phyloP scores from a whole-genome alignment of 768 basidiomycete species.

The Asterophora parasitica region DNA sequence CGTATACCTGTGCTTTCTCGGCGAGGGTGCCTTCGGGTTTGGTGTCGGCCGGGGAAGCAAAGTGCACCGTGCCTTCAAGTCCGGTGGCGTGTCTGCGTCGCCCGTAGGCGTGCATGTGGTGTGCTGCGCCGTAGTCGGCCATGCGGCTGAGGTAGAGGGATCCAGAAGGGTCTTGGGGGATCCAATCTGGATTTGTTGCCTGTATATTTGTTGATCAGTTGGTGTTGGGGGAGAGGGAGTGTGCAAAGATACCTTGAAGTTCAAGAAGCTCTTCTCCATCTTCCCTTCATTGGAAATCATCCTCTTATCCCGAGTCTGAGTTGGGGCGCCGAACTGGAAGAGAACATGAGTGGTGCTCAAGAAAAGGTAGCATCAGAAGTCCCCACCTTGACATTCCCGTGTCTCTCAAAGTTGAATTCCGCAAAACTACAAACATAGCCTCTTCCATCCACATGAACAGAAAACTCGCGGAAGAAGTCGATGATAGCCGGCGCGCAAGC shows the following conservation, averaged over 20 bases:
- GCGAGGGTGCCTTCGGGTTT: constrained; percentile 31
- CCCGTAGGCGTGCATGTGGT: constrained; percentile 33
- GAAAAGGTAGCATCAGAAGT: background rate
- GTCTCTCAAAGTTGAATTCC: constrained; percentile 94
- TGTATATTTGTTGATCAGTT: constrained; percentile 20
- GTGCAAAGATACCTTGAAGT: constrained; percentile 63
- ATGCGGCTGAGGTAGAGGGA: constrained; percentile 88
- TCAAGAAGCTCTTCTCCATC: constrained; percentile 98
- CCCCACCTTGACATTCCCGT: constrained; percentile 83
- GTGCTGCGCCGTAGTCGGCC: constrained; percentile 58
- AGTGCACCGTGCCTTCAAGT: constrained; percentile 26
- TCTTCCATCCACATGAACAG: constrained; percentile 92
- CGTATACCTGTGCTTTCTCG: constrained; percentile 69
- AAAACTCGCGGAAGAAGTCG: constrained; percentile 98
- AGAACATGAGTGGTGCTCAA: background rate
- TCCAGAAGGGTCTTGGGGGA: constrained; percentile 83
- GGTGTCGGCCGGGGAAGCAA: constrained; percentile 23
- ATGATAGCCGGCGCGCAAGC: constrained; percentile 85
- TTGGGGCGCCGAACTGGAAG: constrained; percentile 79
- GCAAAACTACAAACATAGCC: constrained; percentile 98
- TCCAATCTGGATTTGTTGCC: constrained; percentile 96
- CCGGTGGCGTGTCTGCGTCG: constrained; percentile 23
- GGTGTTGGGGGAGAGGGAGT: background rate
- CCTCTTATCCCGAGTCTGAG: constrained; percentile 58
- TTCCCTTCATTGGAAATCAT: constrained; percentile 90